Evolutionary conservation across 768 basidiomycete species (phyloP), one percentile per base, ranked within the genome.

Genomic region (Suillus weaverae): DNA sequence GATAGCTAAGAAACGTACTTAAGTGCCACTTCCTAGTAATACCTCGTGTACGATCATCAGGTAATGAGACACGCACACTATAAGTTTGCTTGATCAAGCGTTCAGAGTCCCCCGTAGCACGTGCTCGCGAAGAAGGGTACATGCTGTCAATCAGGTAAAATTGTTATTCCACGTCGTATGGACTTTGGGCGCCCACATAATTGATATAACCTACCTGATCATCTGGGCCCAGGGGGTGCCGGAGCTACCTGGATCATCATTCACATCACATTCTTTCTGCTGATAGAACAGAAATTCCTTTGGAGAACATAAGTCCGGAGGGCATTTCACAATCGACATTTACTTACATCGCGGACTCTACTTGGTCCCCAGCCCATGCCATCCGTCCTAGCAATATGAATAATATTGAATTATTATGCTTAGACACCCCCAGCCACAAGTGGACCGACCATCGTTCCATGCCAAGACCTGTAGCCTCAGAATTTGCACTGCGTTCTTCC

Each of bases 311-410:
- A 59, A 59, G 56, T 18, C 36, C 26, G 16, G 1, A 18, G 2
- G 56, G 62, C 54, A 33, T 32, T 54, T 61, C 35, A 62, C 4
- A 9, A 18, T 11, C 0, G 38, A 22, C 9, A 22, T 11, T 53
- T 64, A 69, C 76, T 35, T 65, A 77, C 73, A 64, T 79, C 78
- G 79, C 90, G 79, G 69, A 93, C 84, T 20, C 91, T 84, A 73
- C 90, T 91, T 16, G 92, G 90, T 36, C 91, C 90, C 92, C 92
- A 94, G 55, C 90, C 89, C 85, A 92, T 89, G 44, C 91, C 85
- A 67, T 86, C 84, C 9, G 84, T 86, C 82, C 82, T 83, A 68
- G 18, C 10, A 33, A 59, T 30, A 48, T 10, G 22, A n/a, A 60
- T 50, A 65, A 64, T 60, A 61, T 50, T 44, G 43, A 51, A 62